Percentiles rank a stretch among this genome's conserved stretches.
These are phyloP conservation scores for Tilletia setariae DNA, from an alignment of 1,284 basidiomycete species.

Conservation along the genomic window DNA sequence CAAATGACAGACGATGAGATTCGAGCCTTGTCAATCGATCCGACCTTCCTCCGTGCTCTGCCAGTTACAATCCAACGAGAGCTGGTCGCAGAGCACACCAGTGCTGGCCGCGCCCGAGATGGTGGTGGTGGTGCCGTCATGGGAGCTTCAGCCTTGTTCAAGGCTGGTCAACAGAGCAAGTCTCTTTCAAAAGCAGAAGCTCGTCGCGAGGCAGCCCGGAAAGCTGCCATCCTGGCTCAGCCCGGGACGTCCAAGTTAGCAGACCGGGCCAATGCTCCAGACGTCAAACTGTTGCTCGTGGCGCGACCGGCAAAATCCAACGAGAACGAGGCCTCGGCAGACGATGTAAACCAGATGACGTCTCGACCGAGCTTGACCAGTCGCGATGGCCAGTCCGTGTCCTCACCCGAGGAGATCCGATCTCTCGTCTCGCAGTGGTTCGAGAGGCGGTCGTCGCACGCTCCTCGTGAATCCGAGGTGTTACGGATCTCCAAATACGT, in stretches of 20 bases:
- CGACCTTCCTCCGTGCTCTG: background rate
- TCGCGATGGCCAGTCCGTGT: slow-evolving; percentile 21
- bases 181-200: background rate
- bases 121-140: background rate
- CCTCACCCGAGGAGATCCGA: slow-evolving; percentile 21
- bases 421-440: slow-evolving; percentile 33
- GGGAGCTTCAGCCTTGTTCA: slow-evolving; percentile 6
- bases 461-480: slow-evolving; percentile 35
- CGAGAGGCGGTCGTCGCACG: slow-evolving; percentile 23
- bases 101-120: background rate
- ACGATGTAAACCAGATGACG: slow-evolving; percentile 11
- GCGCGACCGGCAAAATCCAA: slow-evolving; percentile 26
- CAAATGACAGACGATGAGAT: slow-evolving; percentile 8
- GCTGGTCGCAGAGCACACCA: background rate
- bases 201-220: background rate
- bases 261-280: slow-evolving; percentile 6
- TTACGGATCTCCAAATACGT: slow-evolving; percentile 23
- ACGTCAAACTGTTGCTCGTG: slow-evolving; percentile 18
- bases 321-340: slow-evolving; percentile 24
- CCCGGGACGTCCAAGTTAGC: slow-evolving; percentile 9
- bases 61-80: slow-evolving; percentile 1
- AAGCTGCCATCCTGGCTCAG: slow-evolving; percentile 12
- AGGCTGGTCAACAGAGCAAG: slow-evolving; percentile 5
- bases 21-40: background rate
- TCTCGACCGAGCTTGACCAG: background rate